Percentiles rank a stretch among this genome's conserved stretches.
phyloP scores from a whole-genome alignment of 2,329 filamentous ascomycete genomes.

The Fusarium euwallaceae region DNA sequence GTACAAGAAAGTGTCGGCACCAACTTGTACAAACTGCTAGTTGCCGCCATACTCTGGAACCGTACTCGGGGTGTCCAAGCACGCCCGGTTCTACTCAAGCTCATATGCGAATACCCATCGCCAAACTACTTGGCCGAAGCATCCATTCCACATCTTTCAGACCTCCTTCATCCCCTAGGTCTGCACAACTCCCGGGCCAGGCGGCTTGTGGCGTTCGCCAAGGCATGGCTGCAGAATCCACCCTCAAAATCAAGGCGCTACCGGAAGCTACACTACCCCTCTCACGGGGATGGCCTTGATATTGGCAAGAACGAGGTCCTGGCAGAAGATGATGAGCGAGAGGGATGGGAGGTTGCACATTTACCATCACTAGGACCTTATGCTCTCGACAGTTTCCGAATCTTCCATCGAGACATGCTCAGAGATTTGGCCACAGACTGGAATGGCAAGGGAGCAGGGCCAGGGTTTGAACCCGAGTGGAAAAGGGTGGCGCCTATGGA shows the following conservation, averaged over 20 bases:
- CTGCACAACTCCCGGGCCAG: slow-evolving; percentile 31
- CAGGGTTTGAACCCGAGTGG: slow-evolving; percentile 28
- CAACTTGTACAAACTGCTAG: slow-evolving; percentile 21
- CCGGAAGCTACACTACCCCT: slow-evolving; percentile 30
- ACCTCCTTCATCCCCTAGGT: slow-evolving; percentile 26
- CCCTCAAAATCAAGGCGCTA: slow-evolving; percentile 14
- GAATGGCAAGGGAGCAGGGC: not conserved
- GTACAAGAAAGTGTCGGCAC: slow-evolving; percentile 27
- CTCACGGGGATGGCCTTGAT: slow-evolving; percentile 1
- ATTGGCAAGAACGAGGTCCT: slow-evolving; percentile 26
- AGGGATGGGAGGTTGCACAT: slow-evolving; percentile 33
- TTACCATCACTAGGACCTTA: slow-evolving; percentile 32
- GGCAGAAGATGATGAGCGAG: slow-evolving; percentile 14
- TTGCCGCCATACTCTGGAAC: slow-evolving; percentile 35
- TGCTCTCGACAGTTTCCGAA: slow-evolving; percentile 34
- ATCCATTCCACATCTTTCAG: slow-evolving; percentile 3
- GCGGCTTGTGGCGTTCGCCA: slow-evolving; percentile 29
- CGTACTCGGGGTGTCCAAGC: slow-evolving; percentile 27
- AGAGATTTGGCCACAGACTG: slow-evolving; percentile 10
- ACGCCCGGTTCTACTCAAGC: not conserved
- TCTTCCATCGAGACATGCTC: slow-evolving; percentile 29
- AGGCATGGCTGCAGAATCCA: slow-evolving; percentile 17
- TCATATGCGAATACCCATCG: slow-evolving; percentile 2
- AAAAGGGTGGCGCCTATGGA: slow-evolving; percentile 32
- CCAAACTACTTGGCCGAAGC: slow-evolving; percentile 12